Conservation (phyloP, 1,284 basidiomycete species). For the Tilletia walkeri region DNA sequence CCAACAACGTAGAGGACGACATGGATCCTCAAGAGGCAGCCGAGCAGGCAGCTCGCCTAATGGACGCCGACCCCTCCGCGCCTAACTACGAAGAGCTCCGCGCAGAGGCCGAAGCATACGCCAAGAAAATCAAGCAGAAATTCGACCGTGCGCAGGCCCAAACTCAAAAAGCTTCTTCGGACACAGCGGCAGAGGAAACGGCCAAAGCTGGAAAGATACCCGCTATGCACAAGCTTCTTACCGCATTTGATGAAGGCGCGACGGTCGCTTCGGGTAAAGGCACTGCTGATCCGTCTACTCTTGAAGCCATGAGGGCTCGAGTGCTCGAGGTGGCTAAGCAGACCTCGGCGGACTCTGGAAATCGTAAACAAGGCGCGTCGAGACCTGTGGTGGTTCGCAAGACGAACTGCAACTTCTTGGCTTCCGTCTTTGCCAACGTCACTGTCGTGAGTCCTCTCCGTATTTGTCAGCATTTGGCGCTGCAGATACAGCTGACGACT, state of each 20-base stretch:
- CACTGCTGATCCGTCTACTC: constrained; percentile 33
- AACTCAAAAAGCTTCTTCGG: background rate
- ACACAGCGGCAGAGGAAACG: background rate
- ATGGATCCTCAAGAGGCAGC: constrained; percentile 2
- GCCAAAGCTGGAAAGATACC: constrained; percentile 27
- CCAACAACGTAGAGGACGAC: background rate
- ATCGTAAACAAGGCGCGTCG: constrained; percentile 36
- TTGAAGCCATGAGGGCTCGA: constrained; percentile 47
- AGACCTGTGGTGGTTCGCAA: constrained; percentile 39
- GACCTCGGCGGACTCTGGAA: constrained; percentile 20
- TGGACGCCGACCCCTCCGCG: constrained; percentile 39
- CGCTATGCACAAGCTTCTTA: constrained; percentile 47
- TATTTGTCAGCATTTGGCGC: too few relatives aligned
- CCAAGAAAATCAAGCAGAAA: constrained; percentile 38
- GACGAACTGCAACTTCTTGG: constrained; percentile 54
- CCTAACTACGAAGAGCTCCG: constrained; percentile 42
- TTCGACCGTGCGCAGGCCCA: background rate
- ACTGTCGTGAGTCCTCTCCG: constrained; percentile 26
- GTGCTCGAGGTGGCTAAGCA: constrained; percentile 30
- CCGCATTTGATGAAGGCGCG: constrained; percentile 54
- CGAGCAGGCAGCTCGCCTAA: background rate
- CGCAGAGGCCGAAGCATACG: constrained; percentile 36
- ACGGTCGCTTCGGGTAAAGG: constrained; percentile 29
- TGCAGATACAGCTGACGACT: too few relatives aligned
- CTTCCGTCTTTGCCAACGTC: constrained; percentile 54